Evolutionary conservation across 371 early-diverging fungal genomes (phyloP), one percentile per base, ranked within the genome.

Genomic region (Chytridiales sp.): DNA sequence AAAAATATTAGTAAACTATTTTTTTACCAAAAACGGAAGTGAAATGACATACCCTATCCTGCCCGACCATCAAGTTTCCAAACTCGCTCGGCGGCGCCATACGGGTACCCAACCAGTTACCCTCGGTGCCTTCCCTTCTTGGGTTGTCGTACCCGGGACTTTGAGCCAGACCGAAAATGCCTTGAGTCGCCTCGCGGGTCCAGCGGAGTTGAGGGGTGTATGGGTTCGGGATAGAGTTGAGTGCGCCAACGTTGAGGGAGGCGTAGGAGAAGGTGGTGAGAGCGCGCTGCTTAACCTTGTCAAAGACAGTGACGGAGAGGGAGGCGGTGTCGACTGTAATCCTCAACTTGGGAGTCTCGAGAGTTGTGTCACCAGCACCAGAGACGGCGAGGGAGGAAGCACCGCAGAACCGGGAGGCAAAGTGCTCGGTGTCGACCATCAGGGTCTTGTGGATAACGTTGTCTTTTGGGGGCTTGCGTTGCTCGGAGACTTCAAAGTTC

Each of bases 391-490:
- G 52, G 30, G 42, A 24, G 21, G 64, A 49, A 3, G 58, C 51
- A 6, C 62, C 62, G 42, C 64, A 63, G 58, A 56, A 57, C 17
- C 51, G 31, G 13, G 17, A 26, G 6, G 9, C n/a, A 32, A 47
- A 34, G 51, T 63, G 56, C 21, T 56, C 64, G 1, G 31, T 26
- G 58, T 63, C 64, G 43, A 63, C 48, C 64, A 63, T 63, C 26
- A 47, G 46, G n/a, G 58, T 24, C 41, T 21, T 39, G 55, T 47
- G 49, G 50, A 63, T 55, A 32, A 31, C 39, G 31, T 32, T 59
- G 15, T 38, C 34, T 5, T 48, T 29, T 3, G 60, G 60, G 4
- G 39, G 42, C 5, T 5, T 8, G 24, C 57, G 47, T 15, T 11
- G 29, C 15, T 48, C 42, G 21, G 56, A 34, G 30, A 41, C 58